phyloP scores from a whole-genome alignment of 2,329 filamentous ascomycete genomes.

The Penicillium concentricum region DNA sequence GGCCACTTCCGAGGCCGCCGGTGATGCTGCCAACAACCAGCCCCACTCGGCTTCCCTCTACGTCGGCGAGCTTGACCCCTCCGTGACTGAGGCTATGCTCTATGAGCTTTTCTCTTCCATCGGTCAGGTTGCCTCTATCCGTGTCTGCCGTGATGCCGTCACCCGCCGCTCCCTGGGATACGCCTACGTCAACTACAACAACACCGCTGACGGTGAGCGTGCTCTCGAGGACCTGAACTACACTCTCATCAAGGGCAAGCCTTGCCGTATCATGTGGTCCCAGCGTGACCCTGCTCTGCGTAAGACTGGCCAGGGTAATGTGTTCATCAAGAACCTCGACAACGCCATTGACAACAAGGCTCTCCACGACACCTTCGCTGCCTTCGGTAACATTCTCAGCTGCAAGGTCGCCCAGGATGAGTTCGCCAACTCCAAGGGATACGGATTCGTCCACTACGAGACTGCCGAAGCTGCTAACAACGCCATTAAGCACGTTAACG shows the following conservation, averaged over 20 bases:
- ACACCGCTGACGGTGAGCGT: slow-evolving; percentile 92
- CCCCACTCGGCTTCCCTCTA: slow-evolving; percentile 97
- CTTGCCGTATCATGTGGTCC: slow-evolving; percentile 99
- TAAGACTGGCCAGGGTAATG: slow-evolving; percentile 98
- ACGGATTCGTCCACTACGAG: slow-evolving; percentile 99
- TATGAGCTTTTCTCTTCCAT: slow-evolving; percentile 99
- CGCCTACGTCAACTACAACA: slow-evolving; percentile 99
- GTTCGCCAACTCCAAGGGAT: slow-evolving; percentile 94
- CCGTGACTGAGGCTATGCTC: slow-evolving; percentile 99
- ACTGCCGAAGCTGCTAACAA: slow-evolving; percentile 94
- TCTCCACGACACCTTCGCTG: slow-evolving; percentile 97
- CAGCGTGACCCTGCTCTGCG: slow-evolving; percentile 98
- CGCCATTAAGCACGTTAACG: slow-evolving; percentile 99
- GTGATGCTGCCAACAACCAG: slow-evolving; percentile 66
- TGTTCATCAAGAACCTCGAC: slow-evolving; percentile 99
- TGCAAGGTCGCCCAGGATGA: slow-evolving; percentile 99
- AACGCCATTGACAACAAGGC: slow-evolving; percentile 99
- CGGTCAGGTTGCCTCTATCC: slow-evolving; percentile 96
- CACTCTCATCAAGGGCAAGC: slow-evolving; percentile 96
- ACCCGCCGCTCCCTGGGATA: slow-evolving; percentile 98
- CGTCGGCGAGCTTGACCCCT: slow-evolving; percentile 95
- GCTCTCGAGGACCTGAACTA: slow-evolving; percentile 99
- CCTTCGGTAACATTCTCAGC: slow-evolving; percentile 97
- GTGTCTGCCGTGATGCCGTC: slow-evolving; percentile 98
- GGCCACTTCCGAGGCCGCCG: slow-evolving; percentile 56